A percentile compares a stretch with the other conserved stretches of the same genome.
phyloP scores from a whole-genome alignment of 495 filamentous ascomycete species.

The Tuber magnatum region DNA sequence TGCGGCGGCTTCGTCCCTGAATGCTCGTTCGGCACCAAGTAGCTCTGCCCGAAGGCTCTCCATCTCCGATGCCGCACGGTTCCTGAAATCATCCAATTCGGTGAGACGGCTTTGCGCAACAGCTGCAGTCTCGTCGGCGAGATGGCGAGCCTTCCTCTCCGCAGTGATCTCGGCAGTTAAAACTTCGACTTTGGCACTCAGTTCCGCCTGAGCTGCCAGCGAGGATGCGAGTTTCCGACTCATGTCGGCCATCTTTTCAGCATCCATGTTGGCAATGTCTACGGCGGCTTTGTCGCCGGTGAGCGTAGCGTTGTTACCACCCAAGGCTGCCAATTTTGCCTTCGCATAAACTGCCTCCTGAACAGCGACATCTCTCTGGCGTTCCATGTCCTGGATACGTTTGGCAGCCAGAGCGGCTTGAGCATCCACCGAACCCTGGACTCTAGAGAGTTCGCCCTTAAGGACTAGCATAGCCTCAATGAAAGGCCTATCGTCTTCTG shows the following conservation, averaged over 20 bases:
- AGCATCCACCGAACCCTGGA: conserved; percentile 78
- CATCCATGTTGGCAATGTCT: conserved; percentile 38
- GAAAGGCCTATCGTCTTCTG: conserved; percentile 82
- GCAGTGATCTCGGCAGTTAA: conserved; percentile 64
- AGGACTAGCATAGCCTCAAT: conserved; percentile 90
- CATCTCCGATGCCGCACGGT: conserved; percentile 70
- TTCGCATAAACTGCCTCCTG: conserved; percentile 91
- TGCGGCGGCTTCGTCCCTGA: conserved; percentile 68
- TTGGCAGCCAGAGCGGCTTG: conserved; percentile 78
- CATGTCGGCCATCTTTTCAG: conserved; percentile 55
- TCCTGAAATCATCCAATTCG: conserved; percentile 73
- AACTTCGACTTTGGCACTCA: conserved; percentile 61
- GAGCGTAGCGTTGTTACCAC: conserved; percentile 27
- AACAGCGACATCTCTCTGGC: conserved; percentile 83
- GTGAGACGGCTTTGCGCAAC: conserved; percentile 73
- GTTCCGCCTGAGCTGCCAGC: conserved; percentile 66
- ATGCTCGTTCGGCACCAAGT: conserved; percentile 63
- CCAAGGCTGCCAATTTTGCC: conserved; percentile 70
- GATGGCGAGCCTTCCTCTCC: conserved; percentile 67
- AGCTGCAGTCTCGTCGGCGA: conserved; percentile 81
- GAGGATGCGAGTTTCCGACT: conserved; percentile 72
- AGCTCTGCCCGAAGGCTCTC: conserved; percentile 79
- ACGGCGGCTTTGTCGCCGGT: conserved; percentile 26
- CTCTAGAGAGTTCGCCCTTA: conserved; percentile 70
- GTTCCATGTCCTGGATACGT: conserved; percentile 85